phyloP scores from a whole-genome alignment of 2,329 filamentous ascomycete genomes.

The Fusarium subglutinans region DNA sequence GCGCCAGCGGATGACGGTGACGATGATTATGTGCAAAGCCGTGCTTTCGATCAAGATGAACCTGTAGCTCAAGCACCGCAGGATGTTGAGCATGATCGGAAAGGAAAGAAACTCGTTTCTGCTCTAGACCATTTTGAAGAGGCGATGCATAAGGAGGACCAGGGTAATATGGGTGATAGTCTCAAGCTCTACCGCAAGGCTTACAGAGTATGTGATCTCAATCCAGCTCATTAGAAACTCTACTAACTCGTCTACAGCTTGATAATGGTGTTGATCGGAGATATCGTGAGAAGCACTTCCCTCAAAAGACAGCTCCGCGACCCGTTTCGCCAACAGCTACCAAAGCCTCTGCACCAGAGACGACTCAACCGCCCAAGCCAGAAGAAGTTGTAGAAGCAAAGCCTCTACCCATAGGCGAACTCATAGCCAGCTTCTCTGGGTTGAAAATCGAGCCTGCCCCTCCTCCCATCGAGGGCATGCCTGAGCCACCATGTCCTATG shows the following conservation, averaged over 20 bases:
- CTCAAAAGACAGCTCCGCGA: slow-evolving; percentile 52
- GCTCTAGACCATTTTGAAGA: slow-evolving; percentile 93
- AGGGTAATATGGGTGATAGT: slow-evolving; percentile 89
- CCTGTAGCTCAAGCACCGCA: not conserved
- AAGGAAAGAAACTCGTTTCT: slow-evolving; percentile 66
- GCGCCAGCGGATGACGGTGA: slow-evolving; percentile 46
- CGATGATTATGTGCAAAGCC: slow-evolving; percentile 47
- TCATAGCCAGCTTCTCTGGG: slow-evolving; percentile 79
- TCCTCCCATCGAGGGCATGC: slow-evolving; percentile 75
- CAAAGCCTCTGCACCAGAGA: not conserved
- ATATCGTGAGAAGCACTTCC: slow-evolving; percentile 93
- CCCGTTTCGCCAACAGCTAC: slow-evolving; percentile 36
- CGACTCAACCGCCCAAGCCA: not conserved
- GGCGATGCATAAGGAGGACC: slow-evolving; percentile 86
- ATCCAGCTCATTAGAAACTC: no score
- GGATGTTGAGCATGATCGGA: slow-evolving; percentile 14
- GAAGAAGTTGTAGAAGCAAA: slow-evolving; percentile 60
- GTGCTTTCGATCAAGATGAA: slow-evolving; percentile 46
- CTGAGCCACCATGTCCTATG: slow-evolving; percentile 82
- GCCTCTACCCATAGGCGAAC: slow-evolving; percentile 67
- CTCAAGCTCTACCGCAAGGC: slow-evolving; percentile 88
- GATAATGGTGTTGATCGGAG: slow-evolving; percentile 84
- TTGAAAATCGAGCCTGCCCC: slow-evolving; percentile 74
- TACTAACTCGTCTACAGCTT: slow-evolving; percentile 50
- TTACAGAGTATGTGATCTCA: slow-evolving; percentile 70